Base-by-base conservation (phyloP, 23 red algal genomes). In the Agarophyton chilense region DNA sequence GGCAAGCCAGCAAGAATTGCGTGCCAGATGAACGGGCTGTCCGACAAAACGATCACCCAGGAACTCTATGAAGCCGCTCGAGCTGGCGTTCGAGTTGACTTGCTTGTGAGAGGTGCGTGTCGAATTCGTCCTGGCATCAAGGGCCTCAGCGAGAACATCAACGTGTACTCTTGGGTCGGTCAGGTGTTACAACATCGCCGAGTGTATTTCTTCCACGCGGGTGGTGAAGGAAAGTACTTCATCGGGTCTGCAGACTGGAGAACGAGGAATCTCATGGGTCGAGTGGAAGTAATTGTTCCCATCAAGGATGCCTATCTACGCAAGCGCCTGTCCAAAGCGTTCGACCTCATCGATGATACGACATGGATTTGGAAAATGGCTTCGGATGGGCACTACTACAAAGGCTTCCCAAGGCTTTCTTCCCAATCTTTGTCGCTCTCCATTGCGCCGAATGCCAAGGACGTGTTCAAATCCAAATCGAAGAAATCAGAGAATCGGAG, bases 221-320 rank as follows among this genome's bases (percentile, higher is more conserved):
- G 87, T 26, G 89, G 95, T 9, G 54, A 61, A 46, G 91, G 87
- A 38, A 80, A 92, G 51, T 95, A 83, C 55, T 98, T 90, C 61
- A 98, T 98, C 83, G 92, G 96, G 18, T 93, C 89, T 38, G 96
- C 96, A 40, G 96, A 98, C 83, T 98, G 96, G 96, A 63, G 96
- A 45, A 87, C 89, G 31, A 90, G 96, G 16, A 98, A 98, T 60
- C 79, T 98, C 17, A 77, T 70, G 4, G 84, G 40, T 1, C 79
- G 96, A 52, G 78, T 95, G 10, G 96, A 98, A 71, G 96, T 95
- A 1, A 71, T 89, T n/a, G 83, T 94, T 7, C 96, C 96, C 8
- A 86, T 98, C 8, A 87, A 95, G 22, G 96, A 98, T 86, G 26
- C 43, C 19, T 49, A 79, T 42, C 50, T 98, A 14, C 82, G 92